Evolutionary conservation across 352 stramenopile species (phyloP).

Genomic region (Phytophthora hybrid): DNA sequence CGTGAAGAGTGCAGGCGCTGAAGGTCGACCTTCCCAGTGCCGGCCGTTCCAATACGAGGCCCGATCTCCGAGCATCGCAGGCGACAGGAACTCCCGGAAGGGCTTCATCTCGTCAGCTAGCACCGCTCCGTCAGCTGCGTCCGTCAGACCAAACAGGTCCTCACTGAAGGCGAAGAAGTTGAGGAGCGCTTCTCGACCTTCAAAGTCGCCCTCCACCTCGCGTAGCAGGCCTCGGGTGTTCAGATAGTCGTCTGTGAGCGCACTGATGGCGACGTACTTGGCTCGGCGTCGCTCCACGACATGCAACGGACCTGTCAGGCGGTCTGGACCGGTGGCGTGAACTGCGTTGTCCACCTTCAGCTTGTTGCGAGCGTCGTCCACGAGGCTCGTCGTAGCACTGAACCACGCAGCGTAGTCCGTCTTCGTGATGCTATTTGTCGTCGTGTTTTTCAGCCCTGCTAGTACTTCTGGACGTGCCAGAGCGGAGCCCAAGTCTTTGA

Average conservation of each 20-base stretch:
- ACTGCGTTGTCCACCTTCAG: slow-evolving; percentile 94
- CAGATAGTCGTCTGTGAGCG: slow-evolving; percentile 92
- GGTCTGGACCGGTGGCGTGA: slow-evolving; percentile 92
- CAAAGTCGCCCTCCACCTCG: slow-evolving; percentile 85
- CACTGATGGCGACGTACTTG: slow-evolving; percentile 95
- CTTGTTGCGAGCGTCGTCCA: slow-evolving; percentile 57
- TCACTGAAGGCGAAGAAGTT: slow-evolving; percentile 80
- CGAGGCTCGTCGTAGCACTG: slow-evolving; percentile 66
- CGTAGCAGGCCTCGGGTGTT: slow-evolving; percentile 73
- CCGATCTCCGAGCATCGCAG: slow-evolving; percentile 52
- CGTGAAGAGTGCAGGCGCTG: slow-evolving; percentile 70
- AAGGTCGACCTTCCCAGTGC: slow-evolving; percentile 78
- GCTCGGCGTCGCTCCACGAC: slow-evolving; percentile 91
- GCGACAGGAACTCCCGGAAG: slow-evolving; percentile 63
- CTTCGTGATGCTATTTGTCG: slow-evolving; percentile 54
- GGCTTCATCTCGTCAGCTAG: slow-evolving; percentile 48
- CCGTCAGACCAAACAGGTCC: slow-evolving; percentile 69
- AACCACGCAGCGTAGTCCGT: slow-evolving; percentile 66
- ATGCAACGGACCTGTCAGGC: slow-evolving; percentile 87
- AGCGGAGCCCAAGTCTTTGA: slow-evolving; percentile 63
- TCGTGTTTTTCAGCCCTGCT: slow-evolving; percentile 47
- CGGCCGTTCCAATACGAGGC: slow-evolving; percentile 87
- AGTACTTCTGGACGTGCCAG: slow-evolving; percentile 56
- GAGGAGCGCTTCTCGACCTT: slow-evolving; percentile 75
- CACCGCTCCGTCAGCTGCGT: slow-evolving; percentile 34